A percentile compares a stretch with the other conserved stretches of the same genome.
phyloP scores from a whole-genome alignment of 352 stramenopile species.

The Phytophthora kernoviae region DNA sequence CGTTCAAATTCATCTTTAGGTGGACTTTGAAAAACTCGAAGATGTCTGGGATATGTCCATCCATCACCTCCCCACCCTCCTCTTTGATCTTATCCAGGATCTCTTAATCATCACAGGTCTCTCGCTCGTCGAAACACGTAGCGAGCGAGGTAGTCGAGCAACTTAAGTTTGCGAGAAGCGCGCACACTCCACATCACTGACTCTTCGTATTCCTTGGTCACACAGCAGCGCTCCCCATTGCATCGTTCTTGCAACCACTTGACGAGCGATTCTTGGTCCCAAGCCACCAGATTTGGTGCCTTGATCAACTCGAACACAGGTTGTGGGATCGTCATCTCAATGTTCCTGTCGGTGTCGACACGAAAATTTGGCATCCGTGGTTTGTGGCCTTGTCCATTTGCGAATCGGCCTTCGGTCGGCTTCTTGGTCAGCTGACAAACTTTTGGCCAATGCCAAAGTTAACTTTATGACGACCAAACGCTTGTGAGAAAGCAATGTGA shows the following conservation, averaged over 20 bases:
- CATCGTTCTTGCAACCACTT: slow-evolving; percentile 9
- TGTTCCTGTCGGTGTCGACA: slow-evolving; percentile 12
- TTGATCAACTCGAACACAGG: slow-evolving; percentile 27
- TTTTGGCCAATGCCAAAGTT: slow-evolving; percentile 1
- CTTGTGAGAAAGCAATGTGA: background rate
- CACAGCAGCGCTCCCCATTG: slow-evolving; percentile 13
- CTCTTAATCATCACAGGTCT: slow-evolving; percentile 2
- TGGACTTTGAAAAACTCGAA: slow-evolving; percentile 11
- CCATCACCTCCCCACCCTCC: slow-evolving; percentile 1
- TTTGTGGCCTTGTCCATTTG: background rate
- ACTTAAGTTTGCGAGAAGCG: slow-evolving; percentile 2
- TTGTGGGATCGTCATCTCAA: slow-evolving; percentile 23
- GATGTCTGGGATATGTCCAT: slow-evolving; percentile 20
- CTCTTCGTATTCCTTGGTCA: slow-evolving; percentile 14
- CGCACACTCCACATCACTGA: slow-evolving; percentile 9
- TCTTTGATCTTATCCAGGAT: slow-evolving; percentile 5
- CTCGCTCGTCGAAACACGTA: slow-evolving; percentile 3
- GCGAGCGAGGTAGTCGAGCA: slow-evolving; percentile 10
- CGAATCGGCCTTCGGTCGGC: background rate
- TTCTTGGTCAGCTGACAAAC: slow-evolving; percentile 1
- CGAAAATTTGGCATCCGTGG: background rate
- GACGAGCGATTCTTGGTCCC: slow-evolving; percentile 15
- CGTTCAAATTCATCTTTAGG: slow-evolving; percentile 18
- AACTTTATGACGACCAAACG: slow-evolving; percentile 2
- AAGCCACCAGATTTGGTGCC: slow-evolving; percentile 10